phyloP scores from a whole-genome alignment of 192 early-diverging fungal genomes.

The Coemansia sp. region DNA sequence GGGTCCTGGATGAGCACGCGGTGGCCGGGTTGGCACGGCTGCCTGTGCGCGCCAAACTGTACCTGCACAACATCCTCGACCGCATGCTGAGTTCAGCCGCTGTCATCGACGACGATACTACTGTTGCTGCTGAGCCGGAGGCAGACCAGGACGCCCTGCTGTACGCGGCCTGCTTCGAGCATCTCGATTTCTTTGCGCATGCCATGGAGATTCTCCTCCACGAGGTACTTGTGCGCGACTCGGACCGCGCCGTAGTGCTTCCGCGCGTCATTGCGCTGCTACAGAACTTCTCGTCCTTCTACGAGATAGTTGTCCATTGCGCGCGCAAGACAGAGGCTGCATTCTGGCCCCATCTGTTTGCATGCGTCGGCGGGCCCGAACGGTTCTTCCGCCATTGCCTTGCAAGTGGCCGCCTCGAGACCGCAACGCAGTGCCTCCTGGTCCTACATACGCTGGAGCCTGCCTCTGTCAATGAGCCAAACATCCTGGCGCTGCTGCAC shows the following conservation, averaged over 20 bases:
- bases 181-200: conserved; percentile 87
- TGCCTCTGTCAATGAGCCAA: conserved; percentile 13
- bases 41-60: conserved; percentile 45
- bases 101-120: too few relatives aligned
- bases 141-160: conserved; percentile 47
- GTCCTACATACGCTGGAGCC: conserved; percentile 92
- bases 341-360: conserved; percentile 87
- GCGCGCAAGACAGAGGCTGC: conserved; percentile 96
- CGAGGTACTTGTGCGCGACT: conserved; percentile 82
- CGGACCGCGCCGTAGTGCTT: conserved; percentile 60
- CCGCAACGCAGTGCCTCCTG: conserved; percentile 91
- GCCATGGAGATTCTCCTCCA: conserved; percentile 91
- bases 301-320: conserved; percentile 92
- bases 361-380: conserved; percentile 79
- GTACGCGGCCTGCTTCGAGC: conserved; percentile 62
- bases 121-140: too few relatives aligned
- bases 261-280: conserved; percentile 74
- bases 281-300: conserved; percentile 68
- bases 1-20: conserved; percentile 31
- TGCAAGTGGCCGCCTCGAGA: conserved; percentile 63
- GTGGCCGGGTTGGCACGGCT: conserved; percentile 25
- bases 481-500: conserved; percentile 33
- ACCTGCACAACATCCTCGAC: conserved; percentile 38
- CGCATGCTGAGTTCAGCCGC: conserved; percentile 23
- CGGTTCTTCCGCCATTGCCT: conserved; percentile 83